phyloP scores from a whole-genome alignment of 768 basidiomycete genomes.

The Tricholoma terreum region DNA sequence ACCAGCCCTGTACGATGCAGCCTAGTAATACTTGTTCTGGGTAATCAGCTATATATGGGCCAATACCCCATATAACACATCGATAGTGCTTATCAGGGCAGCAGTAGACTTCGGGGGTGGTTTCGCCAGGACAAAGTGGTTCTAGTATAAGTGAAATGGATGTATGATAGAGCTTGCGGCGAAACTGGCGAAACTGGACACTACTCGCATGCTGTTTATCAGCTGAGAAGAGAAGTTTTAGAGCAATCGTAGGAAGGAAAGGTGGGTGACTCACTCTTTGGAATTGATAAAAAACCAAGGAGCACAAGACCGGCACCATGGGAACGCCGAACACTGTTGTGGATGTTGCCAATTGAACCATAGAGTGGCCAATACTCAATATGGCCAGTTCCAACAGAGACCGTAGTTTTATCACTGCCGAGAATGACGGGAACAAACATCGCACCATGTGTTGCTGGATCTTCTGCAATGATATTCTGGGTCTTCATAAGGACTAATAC shows the following conservation, averaged over 20 bases:
- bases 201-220: conserved; percentile 7
- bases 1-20: conserved; percentile 33
- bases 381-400: conserved; percentile 20
- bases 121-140: conserved; percentile 23
- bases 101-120: conserved; percentile 16
- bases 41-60: conserved; percentile 36
- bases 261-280: conserved; percentile 3
- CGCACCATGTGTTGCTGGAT: conserved; percentile 10
- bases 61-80: conserved; percentile 26
- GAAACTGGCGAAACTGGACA: conserved; percentile 23
- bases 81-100: conserved; percentile 30
- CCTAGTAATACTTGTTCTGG: conserved; percentile 32
- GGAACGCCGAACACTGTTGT: conserved; percentile 6
- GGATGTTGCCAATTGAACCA: conserved; percentile 10
- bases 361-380: conserved; percentile 21
- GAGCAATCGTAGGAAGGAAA: not conserved
- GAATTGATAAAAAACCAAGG: conserved; percentile 5
- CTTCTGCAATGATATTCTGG: conserved; percentile 7
- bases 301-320: conserved; percentile 2
- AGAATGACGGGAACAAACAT: conserved; percentile 20
- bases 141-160: conserved; percentile 22
- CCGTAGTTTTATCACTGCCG: conserved; percentile 29
- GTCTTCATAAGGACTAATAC: not conserved
- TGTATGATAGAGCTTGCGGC: conserved; percentile 26
- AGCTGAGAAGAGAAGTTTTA: conserved; percentile 8